Conservation (phyloP, 2,329 filamentous ascomycete genomes). For the Penicillium sp. region DNA sequence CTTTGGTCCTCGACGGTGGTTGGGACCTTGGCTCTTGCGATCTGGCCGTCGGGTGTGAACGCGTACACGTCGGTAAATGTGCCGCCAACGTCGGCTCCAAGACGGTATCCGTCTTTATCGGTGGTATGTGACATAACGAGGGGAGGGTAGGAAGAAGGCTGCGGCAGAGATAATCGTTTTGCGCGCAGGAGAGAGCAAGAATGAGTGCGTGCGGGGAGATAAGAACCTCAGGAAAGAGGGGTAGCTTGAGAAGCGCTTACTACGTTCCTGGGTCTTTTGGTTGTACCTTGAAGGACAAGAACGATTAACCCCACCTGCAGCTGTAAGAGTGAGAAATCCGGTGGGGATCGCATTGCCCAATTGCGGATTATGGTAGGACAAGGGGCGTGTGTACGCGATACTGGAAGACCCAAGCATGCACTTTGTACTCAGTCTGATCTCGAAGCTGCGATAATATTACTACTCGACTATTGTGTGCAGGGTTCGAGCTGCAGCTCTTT, state of each 20-base stretch:
- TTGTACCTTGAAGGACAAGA: neutral
- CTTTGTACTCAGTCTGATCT: neutral
- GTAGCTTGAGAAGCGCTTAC: neutral
- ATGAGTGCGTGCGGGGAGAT: neutral
- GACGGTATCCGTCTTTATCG: conserved; percentile 16
- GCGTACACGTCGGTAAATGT: conserved; percentile 57
- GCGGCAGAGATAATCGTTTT: neutral
- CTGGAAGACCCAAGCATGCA: too few relatives aligned
- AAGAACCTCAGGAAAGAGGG: neutral
- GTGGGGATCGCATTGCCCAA: neutral
- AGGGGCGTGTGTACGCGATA: neutral
- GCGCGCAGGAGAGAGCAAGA: neutral
- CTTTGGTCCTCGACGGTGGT: conserved; percentile 54
- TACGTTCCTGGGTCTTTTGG: too few relatives aligned
- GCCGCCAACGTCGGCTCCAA: conserved; percentile 40
- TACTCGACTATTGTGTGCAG: neutral
- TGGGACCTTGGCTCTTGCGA: conserved; percentile 52
- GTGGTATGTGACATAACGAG: neutral
- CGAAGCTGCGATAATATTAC: neutral
- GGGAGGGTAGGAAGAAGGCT: too few relatives aligned
- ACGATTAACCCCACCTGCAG: neutral
- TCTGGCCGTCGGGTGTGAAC: conserved; percentile 51
- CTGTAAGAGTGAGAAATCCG: neutral
- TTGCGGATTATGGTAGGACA: neutral
- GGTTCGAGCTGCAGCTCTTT: neutral